These are phyloP conservation scores for Kokia cookei DNA, from an alignment of 441 rosid genomes.

Conservation along the genomic window DNA sequence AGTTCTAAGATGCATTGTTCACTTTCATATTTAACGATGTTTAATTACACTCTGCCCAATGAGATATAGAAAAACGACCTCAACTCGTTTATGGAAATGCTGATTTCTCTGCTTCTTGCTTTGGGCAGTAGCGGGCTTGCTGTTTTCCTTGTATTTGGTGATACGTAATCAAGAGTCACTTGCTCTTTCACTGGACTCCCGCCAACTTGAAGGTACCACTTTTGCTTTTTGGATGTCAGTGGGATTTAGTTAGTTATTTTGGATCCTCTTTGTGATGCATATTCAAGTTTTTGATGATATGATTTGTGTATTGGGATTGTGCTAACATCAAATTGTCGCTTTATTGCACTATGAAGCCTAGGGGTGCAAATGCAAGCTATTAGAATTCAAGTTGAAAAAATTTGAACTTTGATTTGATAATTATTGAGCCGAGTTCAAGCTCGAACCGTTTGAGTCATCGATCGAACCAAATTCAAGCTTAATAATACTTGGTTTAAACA, in stretches of 20 bases:
- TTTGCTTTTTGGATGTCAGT: neutral
- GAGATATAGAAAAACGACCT: conserved; percentile 11
- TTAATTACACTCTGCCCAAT: conserved; percentile 11
- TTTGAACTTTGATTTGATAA: no score
- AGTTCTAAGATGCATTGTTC: conserved; percentile 21
- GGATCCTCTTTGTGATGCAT: neutral
- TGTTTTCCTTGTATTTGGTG: neutral
- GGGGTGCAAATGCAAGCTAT: no score
- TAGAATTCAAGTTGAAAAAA: no score
- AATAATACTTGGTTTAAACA: no score
- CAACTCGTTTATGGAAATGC: conserved; percentile 9
- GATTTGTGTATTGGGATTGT: neutral
- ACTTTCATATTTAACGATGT: conserved; percentile 12
- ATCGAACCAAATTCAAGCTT: no score
- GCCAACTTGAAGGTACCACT: conserved; percentile 22
- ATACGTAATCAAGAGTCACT: neutral
- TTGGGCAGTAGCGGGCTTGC: conserved; percentile 10
- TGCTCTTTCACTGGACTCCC: conserved; percentile 7
- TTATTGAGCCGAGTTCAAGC: no score
- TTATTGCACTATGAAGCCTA: neutral
- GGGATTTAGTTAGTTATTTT: neutral
- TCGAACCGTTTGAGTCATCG: no score
- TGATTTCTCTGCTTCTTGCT: conserved; percentile 12
- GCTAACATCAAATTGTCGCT: neutral
- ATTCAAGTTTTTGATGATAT: neutral